phyloP scores from a whole-genome alignment of 352 stramenopile species.

The Globisporangium nunn region DNA sequence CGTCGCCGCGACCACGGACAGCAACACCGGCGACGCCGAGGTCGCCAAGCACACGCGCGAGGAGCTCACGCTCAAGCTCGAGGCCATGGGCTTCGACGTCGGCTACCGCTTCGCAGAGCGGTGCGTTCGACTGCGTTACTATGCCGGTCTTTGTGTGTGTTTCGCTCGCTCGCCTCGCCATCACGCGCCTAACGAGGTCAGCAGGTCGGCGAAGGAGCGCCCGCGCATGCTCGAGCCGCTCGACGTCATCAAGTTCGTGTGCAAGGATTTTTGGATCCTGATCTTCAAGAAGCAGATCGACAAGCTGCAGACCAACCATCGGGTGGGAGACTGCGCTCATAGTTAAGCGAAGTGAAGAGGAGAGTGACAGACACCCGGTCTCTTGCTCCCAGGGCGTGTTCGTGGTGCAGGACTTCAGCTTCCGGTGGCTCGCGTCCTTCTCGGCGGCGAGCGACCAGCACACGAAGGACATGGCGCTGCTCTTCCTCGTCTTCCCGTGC shows the following conservation, averaged over 20 bases:
- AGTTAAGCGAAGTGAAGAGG: neutral
- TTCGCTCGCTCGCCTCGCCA: no score
- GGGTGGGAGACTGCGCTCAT: constrained; percentile 29
- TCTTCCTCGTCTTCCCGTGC: constrained; percentile 94
- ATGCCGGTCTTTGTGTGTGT: neutral
- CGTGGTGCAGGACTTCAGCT: constrained; percentile 94
- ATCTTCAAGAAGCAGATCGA: constrained; percentile 98
- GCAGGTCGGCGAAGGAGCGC: constrained; percentile 53
- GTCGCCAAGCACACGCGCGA: constrained; percentile 58
- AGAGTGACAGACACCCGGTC: no score
- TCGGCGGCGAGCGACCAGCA: constrained; percentile 72
- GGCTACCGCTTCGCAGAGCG: constrained; percentile 80
- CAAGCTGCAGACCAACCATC: constrained; percentile 97
- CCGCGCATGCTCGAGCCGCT: constrained; percentile 84
- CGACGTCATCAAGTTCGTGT: constrained; percentile 97
- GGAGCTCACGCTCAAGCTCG: constrained; percentile 73
- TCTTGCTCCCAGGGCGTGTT: constrained; percentile 61
- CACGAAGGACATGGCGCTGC: constrained; percentile 87
- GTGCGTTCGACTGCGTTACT: constrained; percentile 12
- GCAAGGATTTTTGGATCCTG: constrained; percentile 97
- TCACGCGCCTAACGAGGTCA: no score
- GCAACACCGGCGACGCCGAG: constrained; percentile 25
- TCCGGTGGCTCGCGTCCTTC: constrained; percentile 88
- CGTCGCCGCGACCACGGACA: constrained; percentile 6
- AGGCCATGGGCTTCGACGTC: constrained; percentile 84